Conservation (phyloP, 2,329 filamentous ascomycete genomes). For the Juglanconis oblonga region DNA sequence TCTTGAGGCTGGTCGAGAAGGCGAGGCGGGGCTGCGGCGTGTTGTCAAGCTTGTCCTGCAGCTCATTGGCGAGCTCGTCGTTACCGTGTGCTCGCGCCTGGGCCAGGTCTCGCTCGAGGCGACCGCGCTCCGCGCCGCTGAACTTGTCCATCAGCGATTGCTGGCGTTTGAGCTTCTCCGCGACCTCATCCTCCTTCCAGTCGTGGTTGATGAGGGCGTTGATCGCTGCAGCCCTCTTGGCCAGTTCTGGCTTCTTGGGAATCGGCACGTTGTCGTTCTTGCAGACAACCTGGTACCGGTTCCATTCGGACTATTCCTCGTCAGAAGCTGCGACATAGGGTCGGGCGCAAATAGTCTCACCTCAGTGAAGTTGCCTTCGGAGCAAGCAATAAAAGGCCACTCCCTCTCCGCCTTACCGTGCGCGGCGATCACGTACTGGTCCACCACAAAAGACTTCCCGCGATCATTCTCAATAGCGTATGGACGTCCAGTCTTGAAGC, state of each 20-base stretch:
- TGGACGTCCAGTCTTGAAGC: conserved; percentile 73
- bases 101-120: conserved; percentile 62
- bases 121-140: conserved; percentile 65
- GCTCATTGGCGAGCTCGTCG: conserved; percentile 49
- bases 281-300: conserved; percentile 74
- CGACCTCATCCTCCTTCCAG: conserved; percentile 82
- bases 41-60: conserved; percentile 60
- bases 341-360: conserved; percentile 41
- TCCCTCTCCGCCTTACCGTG: conserved; percentile 81
- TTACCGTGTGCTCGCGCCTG: conserved; percentile 65
- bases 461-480: conserved; percentile 77
- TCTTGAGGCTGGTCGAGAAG: conserved; percentile 66
- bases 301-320: conserved; percentile 64
- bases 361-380: conserved; percentile 81
- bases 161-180: conserved; percentile 71
- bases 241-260: conserved; percentile 68
- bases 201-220: conserved; percentile 73
- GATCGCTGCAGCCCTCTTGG: conserved; percentile 67
- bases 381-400: conserved; percentile 89
- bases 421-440: conserved; percentile 77
- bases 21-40: conserved; percentile 69
- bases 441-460: conserved; percentile 75
- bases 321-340: neutral
- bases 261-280: conserved; percentile 68
- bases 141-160: conserved; percentile 65